phyloP scores from a whole-genome alignment of 148 eudicot species.

The Pouteria glomerata region DNA sequence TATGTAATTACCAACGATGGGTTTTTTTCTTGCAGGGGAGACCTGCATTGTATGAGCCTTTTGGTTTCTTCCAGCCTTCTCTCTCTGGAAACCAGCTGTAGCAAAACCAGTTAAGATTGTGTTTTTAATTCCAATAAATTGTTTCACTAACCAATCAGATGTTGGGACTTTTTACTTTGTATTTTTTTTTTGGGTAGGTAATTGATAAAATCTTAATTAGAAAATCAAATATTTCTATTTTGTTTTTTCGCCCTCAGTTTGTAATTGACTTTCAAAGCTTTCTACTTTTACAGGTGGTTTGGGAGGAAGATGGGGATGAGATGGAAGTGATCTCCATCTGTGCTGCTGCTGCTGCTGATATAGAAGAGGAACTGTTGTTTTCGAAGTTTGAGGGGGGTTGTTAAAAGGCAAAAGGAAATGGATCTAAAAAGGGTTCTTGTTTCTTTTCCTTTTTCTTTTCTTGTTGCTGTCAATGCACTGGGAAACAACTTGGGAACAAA shows the following conservation, averaged over 20 bases:
- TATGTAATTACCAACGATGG: background rate
- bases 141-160: background rate
- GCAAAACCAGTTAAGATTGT: constrained; percentile 33
- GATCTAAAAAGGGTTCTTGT: constrained; percentile 20
- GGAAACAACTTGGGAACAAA: constrained; percentile 25
- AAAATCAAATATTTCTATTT: too few relatives aligned
- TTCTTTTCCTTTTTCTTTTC: constrained; percentile 13
- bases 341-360: constrained; percentile 1
- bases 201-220: too few relatives aligned
- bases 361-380: background rate
- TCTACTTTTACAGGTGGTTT: constrained; percentile 22
- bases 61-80: constrained; percentile 21
- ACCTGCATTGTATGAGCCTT: constrained; percentile 22
- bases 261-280: background rate
- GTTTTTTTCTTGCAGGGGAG: constrained; percentile 23
- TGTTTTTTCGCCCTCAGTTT: background rate
- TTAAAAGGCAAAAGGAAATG: constrained; percentile 18
- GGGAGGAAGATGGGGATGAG: constrained; percentile 25
- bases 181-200: background rate
- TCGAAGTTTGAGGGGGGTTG: background rate
- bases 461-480: constrained; percentile 16
- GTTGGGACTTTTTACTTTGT: background rate
- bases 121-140: background rate
- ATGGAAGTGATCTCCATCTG: background rate
- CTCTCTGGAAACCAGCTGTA: constrained; percentile 21